Evolutionary conservation across 305 asterid species (phyloP).

Genomic region (Solanum hybrid): DNA sequence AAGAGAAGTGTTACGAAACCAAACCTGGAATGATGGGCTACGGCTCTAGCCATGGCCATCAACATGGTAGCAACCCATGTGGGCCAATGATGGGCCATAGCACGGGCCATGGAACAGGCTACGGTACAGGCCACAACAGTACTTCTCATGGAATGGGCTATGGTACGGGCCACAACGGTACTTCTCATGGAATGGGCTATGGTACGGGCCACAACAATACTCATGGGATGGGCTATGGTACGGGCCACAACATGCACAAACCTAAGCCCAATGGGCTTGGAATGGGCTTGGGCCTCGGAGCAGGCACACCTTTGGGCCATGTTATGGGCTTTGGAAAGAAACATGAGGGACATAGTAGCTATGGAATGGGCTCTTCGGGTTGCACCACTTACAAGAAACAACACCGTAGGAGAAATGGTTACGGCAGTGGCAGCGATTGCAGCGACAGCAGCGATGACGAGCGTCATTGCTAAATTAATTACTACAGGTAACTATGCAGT

Average conservation of each 20-base stretch:
- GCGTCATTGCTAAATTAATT: neutral
- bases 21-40: neutral
- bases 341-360: neutral
- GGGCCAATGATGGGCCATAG: neutral
- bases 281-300: neutral
- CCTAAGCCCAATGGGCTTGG: neutral
- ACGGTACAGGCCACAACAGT: neutral
- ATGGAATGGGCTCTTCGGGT: slow-evolving; percentile 1
- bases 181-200: neutral
- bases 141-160: neutral
- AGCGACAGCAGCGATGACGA: slow-evolving; percentile 3
- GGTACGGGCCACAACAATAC: neutral
- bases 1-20: neutral
- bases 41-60: neutral
- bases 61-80: neutral
- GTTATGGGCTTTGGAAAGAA: slow-evolving; percentile 2
- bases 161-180: neutral
- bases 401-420: neutral
- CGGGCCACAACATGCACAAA: neutral
- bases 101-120: neutral
- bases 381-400: neutral
- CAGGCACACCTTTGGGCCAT: neutral
- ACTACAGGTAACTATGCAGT: neutral
- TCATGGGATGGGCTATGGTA: neutral
- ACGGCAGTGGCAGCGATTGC: neutral